Evolutionary conservation across 2,329 filamentous ascomycete genomes (phyloP), one percentile per base, ranked within the genome.

Genomic region (Fusarium albosuccineum): DNA sequence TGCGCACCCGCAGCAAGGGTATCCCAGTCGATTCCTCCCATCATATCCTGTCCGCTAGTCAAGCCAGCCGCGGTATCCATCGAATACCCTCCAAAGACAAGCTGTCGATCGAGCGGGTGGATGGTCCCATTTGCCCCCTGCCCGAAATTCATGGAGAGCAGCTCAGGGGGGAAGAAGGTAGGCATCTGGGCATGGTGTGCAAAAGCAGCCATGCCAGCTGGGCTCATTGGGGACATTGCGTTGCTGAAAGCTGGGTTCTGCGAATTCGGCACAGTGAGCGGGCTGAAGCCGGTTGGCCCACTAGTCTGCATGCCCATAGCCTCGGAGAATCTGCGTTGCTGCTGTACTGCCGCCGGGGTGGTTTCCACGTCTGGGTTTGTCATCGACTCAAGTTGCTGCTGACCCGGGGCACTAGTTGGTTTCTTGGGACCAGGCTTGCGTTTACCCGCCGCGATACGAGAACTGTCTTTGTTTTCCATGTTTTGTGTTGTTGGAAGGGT

Each of bases 81-180:
- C 79, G 70, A 87, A 73, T 94, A 95, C 1, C 89, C 91, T 37
- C 89, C 89, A 65, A 93, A 92, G 2, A 93, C 89, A 66, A 94
- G 87, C 72, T 93, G 91, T 4, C 91, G 85, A 71, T 94, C 91
- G 13, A 95, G 85, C 62, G 92, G 89, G 9, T 90, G 89, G 27
- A 93, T 80, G 54, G 89, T 83, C 3, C 80, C 81, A 60, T 82
- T 80, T 17, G 79, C 77, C 58, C 82, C 83, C 71, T 83, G 84
- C 22, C 80, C 78, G 14, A 89, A 78, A 5, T 82, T 82, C 64
- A 87, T 78, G 6, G 81, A 76, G n/a, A 89, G 81, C 37, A 90
- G 74, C 72, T 89, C 82, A 50, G 82, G 80, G 9, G 85, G 77
- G 70, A 84, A 87, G 59, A 85, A 82, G 27, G 75, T 73, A 39